Percentiles rank a stretch among this genome's conserved stretches.
These are phyloP conservation scores for Vinca major DNA, from an alignment of 305 asterid species.

Conservation along the genomic window DNA sequence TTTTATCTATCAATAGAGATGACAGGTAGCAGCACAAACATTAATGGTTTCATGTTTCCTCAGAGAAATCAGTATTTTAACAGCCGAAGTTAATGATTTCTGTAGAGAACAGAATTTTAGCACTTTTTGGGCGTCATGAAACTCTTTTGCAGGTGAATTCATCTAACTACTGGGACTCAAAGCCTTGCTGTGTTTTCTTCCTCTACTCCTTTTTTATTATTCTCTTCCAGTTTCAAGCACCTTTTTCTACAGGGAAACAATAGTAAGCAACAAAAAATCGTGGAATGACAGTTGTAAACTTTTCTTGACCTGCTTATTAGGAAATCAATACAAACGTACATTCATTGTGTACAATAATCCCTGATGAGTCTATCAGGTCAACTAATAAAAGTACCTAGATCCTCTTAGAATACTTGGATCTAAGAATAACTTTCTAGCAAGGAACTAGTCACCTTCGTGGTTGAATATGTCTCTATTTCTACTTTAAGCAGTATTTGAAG, in stretches of 20 bases:
- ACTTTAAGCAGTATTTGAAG: neutral
- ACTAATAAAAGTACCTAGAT: neutral
- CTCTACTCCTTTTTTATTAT: neutral
- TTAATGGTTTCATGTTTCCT: neutral
- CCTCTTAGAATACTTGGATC: neutral
- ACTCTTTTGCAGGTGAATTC: neutral
- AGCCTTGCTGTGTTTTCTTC: neutral
- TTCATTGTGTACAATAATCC: neutral
- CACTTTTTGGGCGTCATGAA: neutral
- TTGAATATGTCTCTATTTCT: neutral
- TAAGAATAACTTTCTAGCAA: neutral
- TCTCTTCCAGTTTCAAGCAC: neutral
- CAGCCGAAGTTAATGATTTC: neutral
- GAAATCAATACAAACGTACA: neutral
- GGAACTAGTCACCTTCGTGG: neutral
- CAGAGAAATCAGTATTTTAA: neutral
- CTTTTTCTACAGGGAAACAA: neutral
- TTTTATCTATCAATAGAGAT: neutral
- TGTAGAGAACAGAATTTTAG: neutral
- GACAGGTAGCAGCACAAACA: neutral
- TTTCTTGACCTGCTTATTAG: neutral
- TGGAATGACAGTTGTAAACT: neutral
- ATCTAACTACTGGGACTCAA: neutral
- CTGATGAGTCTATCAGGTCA: neutral
- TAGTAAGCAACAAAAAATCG: neutral